Percentiles rank a stretch among this genome's conserved stretches.
These are phyloP conservation scores for Xylariaceae sp. DNA, from an alignment of 2,329 filamentous ascomycete species.

Conservation along the genomic window DNA sequence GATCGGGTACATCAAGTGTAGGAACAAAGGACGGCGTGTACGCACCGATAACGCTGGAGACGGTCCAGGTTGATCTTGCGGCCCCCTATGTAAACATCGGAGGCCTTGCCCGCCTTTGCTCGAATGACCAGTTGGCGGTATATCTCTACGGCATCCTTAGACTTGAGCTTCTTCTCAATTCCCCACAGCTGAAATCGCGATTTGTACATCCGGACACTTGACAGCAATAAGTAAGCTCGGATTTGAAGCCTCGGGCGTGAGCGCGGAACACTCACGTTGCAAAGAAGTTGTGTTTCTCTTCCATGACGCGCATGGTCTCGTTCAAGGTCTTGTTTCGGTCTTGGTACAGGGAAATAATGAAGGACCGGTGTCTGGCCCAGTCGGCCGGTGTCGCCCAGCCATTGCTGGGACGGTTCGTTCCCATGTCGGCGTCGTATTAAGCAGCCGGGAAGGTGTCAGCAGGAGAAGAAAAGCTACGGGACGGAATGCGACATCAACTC, in stretches of 20 bases:
- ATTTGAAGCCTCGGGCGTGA: background rate
- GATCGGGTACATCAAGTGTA: background rate
- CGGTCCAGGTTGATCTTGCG: conserved; percentile 30
- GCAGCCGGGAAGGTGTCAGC: too few relatives aligned
- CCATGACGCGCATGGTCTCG: conserved; percentile 31
- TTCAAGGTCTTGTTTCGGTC: conserved; percentile 33
- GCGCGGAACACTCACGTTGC: conserved; percentile 31
- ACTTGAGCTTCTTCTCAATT: conserved; percentile 34
- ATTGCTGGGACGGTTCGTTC: conserved; percentile 20
- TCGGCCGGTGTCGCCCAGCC: conserved; percentile 30
- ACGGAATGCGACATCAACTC: conserved; percentile 3
- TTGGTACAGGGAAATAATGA: conserved; percentile 29
- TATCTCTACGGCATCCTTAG: conserved; percentile 32
- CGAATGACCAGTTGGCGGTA: conserved; percentile 32
- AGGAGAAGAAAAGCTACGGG: too few relatives aligned
- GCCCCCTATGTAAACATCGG: conserved; percentile 30
- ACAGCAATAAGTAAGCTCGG: conserved; percentile 8
- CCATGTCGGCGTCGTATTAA: conserved; percentile 18
- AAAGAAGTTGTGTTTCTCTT: conserved; percentile 50
- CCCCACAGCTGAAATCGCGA: conserved; percentile 33
- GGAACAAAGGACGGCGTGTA: conserved; percentile 15
- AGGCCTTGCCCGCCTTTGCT: conserved; percentile 29
- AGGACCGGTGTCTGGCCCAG: conserved; percentile 26
- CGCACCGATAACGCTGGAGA: conserved; percentile 30
- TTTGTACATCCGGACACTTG: conserved; percentile 33